Conservation (phyloP, 371 early-diverging fungal genomes). For the Mucor saturninus region DNA sequence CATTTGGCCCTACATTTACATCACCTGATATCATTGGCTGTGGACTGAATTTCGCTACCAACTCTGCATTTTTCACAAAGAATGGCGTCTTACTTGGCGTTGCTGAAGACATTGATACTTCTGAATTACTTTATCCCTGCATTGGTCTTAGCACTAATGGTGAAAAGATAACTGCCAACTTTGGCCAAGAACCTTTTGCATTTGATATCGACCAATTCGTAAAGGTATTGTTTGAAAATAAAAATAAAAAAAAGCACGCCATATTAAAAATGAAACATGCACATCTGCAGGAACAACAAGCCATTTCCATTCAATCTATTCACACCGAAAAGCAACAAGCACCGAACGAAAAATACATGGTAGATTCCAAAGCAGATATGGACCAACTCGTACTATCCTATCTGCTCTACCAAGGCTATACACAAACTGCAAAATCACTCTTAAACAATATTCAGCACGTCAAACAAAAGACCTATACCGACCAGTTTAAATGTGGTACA, state of each 20-base stretch:
- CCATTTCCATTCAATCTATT: not conserved
- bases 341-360: conserved; percentile 29
- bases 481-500: not conserved
- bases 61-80: conserved; percentile 85
- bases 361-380: conserved; percentile 18
- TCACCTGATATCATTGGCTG: conserved; percentile 94
- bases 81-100: conserved; percentile 86
- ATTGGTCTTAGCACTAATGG: conserved; percentile 90
- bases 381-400: conserved; percentile 74
- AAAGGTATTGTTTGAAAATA: conserved; percentile 53
- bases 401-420: conserved; percentile 80
- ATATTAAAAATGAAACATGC: not conserved
- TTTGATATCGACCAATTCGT: conserved; percentile 88
- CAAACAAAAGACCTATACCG: not conserved
- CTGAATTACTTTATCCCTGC: conserved; percentile 66
- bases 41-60: conserved; percentile 81
- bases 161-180: conserved; percentile 88
- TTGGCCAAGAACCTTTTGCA: conserved; percentile 84
- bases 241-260: conserved; percentile 22
- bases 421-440: conserved; percentile 70
- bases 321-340: not conserved
- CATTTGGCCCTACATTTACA: conserved; percentile 79
- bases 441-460: conserved; percentile 36
- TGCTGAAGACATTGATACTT: conserved; percentile 21
- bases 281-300: not conserved